A percentile compares a stretch with the other conserved stretches of the same genome.
Conservation (phyloP, 2,329 filamentous ascomycete species). For the Penicillium sp. region DNA sequence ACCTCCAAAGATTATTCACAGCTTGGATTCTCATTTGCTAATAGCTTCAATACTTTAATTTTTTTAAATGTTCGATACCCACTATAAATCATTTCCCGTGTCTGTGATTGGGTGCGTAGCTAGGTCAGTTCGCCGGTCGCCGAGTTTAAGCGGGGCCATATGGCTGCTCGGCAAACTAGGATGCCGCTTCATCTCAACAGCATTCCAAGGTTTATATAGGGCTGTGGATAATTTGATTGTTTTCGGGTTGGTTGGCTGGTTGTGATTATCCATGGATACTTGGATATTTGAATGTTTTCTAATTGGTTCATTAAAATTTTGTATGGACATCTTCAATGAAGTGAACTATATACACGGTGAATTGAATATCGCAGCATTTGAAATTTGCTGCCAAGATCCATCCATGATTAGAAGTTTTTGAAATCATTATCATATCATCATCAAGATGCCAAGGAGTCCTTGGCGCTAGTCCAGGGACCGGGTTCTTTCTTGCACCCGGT, state of each 20-base stretch:
- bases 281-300: neutral
- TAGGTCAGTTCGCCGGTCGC: conserved; percentile 4
- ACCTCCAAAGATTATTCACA: conserved; percentile 16
- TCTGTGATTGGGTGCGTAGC: conserved; percentile 2
- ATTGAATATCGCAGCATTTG: neutral
- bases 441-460: neutral
- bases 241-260: neutral
- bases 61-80: neutral
- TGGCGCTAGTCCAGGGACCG: neutral
- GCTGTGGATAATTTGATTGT: neutral
- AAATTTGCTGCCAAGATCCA: neutral
- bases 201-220: too few species aligned
- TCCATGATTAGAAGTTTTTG: neutral
- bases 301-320: neutral
- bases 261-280: neutral
- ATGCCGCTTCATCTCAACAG: neutral
- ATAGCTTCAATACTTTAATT: conserved; percentile 3
- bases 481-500: neutral
- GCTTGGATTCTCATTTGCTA: conserved; percentile 16
- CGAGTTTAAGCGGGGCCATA: neutral
- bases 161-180: conserved; percentile 2
- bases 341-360: neutral
- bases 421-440: neutral
- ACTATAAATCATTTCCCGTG: neutral
- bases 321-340: neutral